Conservation (phyloP, 169 alveolate genomes). For the Plasmodium cynomolgi region DNA sequence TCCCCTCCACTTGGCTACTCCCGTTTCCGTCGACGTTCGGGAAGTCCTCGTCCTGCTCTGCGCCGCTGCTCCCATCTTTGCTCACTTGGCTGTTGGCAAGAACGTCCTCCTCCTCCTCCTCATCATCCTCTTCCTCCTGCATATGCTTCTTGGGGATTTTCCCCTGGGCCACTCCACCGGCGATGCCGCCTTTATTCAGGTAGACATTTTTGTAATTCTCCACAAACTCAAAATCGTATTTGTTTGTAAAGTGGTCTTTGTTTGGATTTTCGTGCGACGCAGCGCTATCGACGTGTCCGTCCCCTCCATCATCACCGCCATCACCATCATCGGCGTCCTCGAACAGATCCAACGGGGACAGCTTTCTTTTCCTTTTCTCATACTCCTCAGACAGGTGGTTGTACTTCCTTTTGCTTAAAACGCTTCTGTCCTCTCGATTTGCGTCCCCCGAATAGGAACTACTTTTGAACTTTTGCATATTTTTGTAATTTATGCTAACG, state of each 20-base stretch:
- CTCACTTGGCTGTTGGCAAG: background rate
- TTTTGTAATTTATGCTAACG: background rate
- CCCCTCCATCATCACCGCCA: background rate
- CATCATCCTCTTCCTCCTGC: background rate
- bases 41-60: background rate
- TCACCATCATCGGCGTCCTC: background rate
- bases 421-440: background rate
- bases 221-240: background rate
- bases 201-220: slow-evolving; percentile 14
- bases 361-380: slow-evolving; percentile 22
- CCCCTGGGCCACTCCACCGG: background rate
- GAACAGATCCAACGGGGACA: background rate
- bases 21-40: background rate
- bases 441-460: background rate
- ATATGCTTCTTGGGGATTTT: background rate
- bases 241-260: slow-evolving; percentile 2
- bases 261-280: background rate
- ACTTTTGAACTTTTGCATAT: background rate
- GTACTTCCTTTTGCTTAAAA: slow-evolving; percentile 3
- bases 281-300: background rate
- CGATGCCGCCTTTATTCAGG: background rate
- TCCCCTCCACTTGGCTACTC: background rate
- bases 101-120: background rate
- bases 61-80: background rate
- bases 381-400: background rate